These are phyloP conservation scores for Lentinula edodes DNA, from an alignment of 768 basidiomycete genomes.

Conservation along the genomic window DNA sequence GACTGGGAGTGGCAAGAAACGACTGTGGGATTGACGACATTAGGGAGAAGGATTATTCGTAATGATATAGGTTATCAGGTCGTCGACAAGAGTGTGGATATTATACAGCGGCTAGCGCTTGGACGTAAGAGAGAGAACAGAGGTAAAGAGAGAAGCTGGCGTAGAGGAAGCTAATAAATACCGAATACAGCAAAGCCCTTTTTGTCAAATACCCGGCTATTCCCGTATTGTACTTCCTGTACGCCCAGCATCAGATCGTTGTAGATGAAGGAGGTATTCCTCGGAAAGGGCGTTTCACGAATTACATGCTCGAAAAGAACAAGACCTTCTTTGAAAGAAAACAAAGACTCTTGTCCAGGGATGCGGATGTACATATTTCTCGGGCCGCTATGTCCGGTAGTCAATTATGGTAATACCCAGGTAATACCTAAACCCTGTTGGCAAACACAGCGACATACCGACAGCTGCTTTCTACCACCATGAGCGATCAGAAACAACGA, in stretches of 20 bases:
- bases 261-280: neutral
- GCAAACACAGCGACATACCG: neutral
- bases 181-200: slow-evolving; percentile 1
- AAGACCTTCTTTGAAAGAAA: neutral
- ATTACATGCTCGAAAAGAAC: neutral
- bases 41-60: slow-evolving; percentile 2
- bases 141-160: neutral
- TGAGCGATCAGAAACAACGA: slow-evolving; percentile 52
- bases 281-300: neutral
- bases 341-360: neutral
- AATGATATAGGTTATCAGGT: slow-evolving; percentile 1
- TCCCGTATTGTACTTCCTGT: slow-evolving; percentile 29
- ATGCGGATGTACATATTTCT: neutral
- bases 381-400: neutral
- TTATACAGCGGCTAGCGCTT: slow-evolving; percentile 7
- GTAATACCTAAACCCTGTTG: neutral
- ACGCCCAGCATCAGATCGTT: neutral
- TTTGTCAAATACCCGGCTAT: slow-evolving; percentile 19
- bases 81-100: neutral
- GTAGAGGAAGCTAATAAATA: neutral
- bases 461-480: slow-evolving; percentile 8
- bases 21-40: neutral
- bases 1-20: neutral
- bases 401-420: neutral
- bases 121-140: slow-evolving; percentile 6